A percentile compares a stretch with the other conserved stretches of the same genome.
Conservation (phyloP, 2,329 filamentous ascomycete genomes). For the Sarocladiaceae sp. region DNA sequence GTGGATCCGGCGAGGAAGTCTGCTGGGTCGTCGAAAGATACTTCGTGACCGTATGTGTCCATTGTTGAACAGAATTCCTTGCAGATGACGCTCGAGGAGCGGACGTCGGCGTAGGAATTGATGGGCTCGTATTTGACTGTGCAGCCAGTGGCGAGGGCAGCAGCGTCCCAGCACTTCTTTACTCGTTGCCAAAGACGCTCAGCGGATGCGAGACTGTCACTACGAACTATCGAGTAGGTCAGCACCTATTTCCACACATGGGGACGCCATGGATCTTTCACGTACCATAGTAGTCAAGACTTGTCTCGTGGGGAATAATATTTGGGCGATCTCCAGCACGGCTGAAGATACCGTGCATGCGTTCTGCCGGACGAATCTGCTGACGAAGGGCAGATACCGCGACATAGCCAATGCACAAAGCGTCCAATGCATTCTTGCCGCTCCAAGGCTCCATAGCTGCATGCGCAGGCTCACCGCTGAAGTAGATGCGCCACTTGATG, state of each 20-base stretch:
- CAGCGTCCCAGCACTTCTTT: constrained; percentile 31
- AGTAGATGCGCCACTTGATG: constrained; percentile 27
- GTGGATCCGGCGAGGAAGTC: constrained; percentile 30
- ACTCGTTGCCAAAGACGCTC: constrained; percentile 19
- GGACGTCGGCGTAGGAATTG: constrained; percentile 38
- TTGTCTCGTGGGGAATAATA: constrained; percentile 33
- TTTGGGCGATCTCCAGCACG: constrained; percentile 33
- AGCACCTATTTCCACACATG: background rate
- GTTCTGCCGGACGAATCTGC: constrained; percentile 31
- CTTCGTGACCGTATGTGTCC: constrained; percentile 30
- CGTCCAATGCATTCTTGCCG: constrained; percentile 33
- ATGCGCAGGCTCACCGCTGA: constrained; percentile 29
- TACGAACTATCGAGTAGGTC: background rate
- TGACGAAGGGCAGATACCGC: constrained; percentile 32
- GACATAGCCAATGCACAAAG: constrained; percentile 29
- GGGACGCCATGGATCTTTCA: no score
- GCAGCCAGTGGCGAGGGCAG: constrained; percentile 29
- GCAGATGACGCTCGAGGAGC: constrained; percentile 40
- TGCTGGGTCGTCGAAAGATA: constrained; percentile 32
- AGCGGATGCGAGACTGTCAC: constrained; percentile 7
- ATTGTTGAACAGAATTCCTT: constrained; percentile 39
- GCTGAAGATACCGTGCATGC: constrained; percentile 32
- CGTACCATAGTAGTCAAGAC: constrained; percentile 33
- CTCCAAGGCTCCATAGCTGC: constrained; percentile 32
- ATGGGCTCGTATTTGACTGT: constrained; percentile 25